A percentile compares a stretch with the other conserved stretches of the same genome.
phyloP scores from a whole-genome alignment of 192 early-diverging fungal genomes.

The Linnemannia schmuckeri region DNA sequence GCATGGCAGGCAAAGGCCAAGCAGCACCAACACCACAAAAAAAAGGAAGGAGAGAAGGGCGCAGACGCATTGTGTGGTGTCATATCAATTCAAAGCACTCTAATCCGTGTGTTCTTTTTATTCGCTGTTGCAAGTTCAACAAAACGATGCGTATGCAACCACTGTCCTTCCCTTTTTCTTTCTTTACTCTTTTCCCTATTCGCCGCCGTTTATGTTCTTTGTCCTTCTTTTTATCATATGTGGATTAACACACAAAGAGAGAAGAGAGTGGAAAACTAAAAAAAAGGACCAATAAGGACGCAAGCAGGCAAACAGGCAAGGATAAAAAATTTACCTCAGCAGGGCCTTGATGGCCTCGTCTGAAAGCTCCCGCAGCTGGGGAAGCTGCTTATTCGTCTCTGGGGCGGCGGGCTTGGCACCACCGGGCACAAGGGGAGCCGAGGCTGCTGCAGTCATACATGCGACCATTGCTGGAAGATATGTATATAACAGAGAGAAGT shows the following conservation, averaged over 20 bases:
- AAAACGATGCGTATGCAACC: not conserved
- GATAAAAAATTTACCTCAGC: constrained; percentile 41
- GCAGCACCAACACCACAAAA: not conserved
- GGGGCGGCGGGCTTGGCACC: constrained; percentile 29
- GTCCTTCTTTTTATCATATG: not conserved
- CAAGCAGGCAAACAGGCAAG: constrained; percentile 1
- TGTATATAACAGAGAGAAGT: not conserved
- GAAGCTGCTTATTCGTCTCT: constrained; percentile 28
- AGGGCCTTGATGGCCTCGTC: constrained; percentile 55
- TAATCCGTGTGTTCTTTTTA: not conserved
- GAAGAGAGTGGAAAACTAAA: not conserved
- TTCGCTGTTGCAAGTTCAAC: not conserved
- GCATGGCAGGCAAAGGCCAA: not conserved
- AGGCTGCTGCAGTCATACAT: constrained; percentile 39
- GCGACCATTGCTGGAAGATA: constrained; percentile 34
- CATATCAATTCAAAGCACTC: not conserved
- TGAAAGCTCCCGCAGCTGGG: constrained; percentile 45
- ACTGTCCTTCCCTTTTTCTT: not conserved
- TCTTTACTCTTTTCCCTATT: not conserved
- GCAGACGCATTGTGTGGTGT: not conserved
- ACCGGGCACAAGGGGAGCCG: constrained; percentile 20
- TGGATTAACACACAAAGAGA: not conserved
- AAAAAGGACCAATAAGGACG: constrained; percentile 8
- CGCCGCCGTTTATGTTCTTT: not conserved
- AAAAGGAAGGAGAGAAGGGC: not conserved